Evolutionary conservation across 1,139 yeast species (phyloP), one percentile per base, ranked within the genome.

Genomic region (Sugiyamaella pinicola): DNA sequence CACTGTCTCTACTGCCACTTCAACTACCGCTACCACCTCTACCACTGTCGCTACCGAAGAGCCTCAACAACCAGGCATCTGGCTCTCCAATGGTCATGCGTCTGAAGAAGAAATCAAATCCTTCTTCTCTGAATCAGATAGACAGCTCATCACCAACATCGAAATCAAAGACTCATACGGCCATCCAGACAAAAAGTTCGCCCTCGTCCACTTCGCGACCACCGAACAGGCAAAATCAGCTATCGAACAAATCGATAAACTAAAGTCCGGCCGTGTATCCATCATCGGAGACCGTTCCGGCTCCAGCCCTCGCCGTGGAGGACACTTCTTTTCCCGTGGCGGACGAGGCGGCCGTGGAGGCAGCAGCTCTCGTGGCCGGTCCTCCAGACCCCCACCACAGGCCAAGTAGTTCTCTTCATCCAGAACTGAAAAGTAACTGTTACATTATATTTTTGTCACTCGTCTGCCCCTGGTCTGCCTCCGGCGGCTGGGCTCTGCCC

Each of bases 41-140:
- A 2, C 46, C 17, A 29, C 33, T 2, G 12, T 51, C 4, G 24
- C 13, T 41, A 9, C 9, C 47, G 41, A 46, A 13, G 54, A 41
- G 47, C 51, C 57, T 4, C 54, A 53, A n/a, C 56, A 59, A 15
- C 72, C 72, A 13, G 75, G 73, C 3, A 61, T 74, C 19, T 73
- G 76, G 75, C 63, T 74, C 55, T 64, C 72, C 34, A 67, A 69
- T 43, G 74, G 71, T 22, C 66, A 64, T 29, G 66, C 65, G 13
- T 54, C 66, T 7, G 70, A 70, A 43, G 69, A 66, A 10, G 69
- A 65, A 22, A 62, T 73, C 24, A 60, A 64, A 28, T 63, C 57
- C 17, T 64, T 58, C 47, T 71, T 74, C 51, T 61, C 65, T 26
- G 65, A 62, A 13, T 64, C 66, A 37, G 75, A 73, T 53, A 68